These are phyloP conservation scores for Aspergillus neoniger DNA, from an alignment of 2,329 filamentous ascomycete genomes.

Conservation along the genomic window DNA sequence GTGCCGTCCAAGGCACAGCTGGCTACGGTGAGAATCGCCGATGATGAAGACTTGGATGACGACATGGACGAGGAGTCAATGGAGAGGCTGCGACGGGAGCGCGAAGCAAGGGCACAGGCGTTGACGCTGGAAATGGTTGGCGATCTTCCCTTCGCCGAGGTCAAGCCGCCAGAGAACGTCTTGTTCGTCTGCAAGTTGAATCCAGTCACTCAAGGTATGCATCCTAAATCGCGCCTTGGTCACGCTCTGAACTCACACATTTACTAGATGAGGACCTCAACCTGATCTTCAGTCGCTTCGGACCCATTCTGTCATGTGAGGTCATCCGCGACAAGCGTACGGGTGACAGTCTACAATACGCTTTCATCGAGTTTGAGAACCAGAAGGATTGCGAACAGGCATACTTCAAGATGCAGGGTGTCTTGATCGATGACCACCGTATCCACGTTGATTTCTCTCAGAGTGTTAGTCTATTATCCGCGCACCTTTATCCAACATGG, in stretches of 20 bases:
- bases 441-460: slow-evolving; percentile 99
- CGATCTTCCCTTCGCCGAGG: slow-evolving; percentile 93
- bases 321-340: slow-evolving; percentile 93
- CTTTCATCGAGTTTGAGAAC: slow-evolving; percentile 94
- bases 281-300: slow-evolving; percentile 95
- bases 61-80: slow-evolving; percentile 77
- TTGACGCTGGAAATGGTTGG: slow-evolving; percentile 97
- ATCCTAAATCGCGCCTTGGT: not conserved
- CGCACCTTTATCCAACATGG: not conserved
- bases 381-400: slow-evolving; percentile 91
- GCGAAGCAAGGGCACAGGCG: slow-evolving; percentile 90
- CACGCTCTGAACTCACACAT: slow-evolving; percentile 1
- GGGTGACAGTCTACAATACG: slow-evolving; percentile 93
- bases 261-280: slow-evolving; percentile 81
- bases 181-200: slow-evolving; percentile 99
- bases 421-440: slow-evolving; percentile 92
- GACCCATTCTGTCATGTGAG: slow-evolving; percentile 91
- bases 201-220: slow-evolving; percentile 75
- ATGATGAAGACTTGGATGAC: slow-evolving; percentile 79
- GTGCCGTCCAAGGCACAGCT: slow-evolving; percentile 81
- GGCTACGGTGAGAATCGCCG: slow-evolving; percentile 85
- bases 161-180: slow-evolving; percentile 95
- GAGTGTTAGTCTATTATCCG: slow-evolving; percentile 62
- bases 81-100: slow-evolving; percentile 78
- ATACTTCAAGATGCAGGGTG: slow-evolving; percentile 98